Percentiles rank a stretch among this genome's conserved stretches.
Evolutionary conservation across 2,329 filamentous ascomycete genomes (phyloP).

Genomic region (Fusarium neocosmosporiellum): DNA sequence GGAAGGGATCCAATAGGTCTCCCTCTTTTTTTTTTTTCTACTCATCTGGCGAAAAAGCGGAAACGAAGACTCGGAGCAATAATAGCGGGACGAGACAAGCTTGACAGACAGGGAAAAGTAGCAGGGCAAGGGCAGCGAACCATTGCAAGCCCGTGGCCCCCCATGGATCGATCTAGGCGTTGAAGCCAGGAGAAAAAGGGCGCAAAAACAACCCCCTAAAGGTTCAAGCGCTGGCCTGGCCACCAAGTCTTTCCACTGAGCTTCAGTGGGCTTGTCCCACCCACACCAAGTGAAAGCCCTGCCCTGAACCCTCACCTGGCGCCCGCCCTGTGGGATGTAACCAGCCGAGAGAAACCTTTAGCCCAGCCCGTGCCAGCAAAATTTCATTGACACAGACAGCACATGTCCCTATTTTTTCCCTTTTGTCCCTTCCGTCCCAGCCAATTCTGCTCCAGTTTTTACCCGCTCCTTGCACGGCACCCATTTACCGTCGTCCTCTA

Average conservation of each 20-base stretch:
- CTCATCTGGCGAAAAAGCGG: slow-evolving; percentile 26
- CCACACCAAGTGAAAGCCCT: slow-evolving; percentile 36
- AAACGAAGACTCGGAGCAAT: slow-evolving; percentile 25
- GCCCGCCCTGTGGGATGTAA: slow-evolving; percentile 35
- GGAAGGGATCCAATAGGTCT: slow-evolving; percentile 35
- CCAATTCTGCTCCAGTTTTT: slow-evolving; percentile 39
- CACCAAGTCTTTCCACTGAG: slow-evolving; percentile 1
- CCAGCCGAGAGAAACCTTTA: slow-evolving; percentile 29
- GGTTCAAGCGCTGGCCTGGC: slow-evolving; percentile 18
- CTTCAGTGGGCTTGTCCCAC: slow-evolving; percentile 19
- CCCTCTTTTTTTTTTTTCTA: slow-evolving; percentile 3
- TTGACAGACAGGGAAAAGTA: slow-evolving; percentile 18
- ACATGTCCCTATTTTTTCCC: slow-evolving; percentile 19
- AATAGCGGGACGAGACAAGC: slow-evolving; percentile 26
- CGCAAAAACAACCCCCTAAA: slow-evolving; percentile 19
- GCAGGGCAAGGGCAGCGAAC: slow-evolving; percentile 32
- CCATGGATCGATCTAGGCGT: slow-evolving; percentile 41
- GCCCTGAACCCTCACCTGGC: slow-evolving; percentile 38
- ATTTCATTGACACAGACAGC: slow-evolving; percentile 33
- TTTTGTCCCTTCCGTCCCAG: slow-evolving; percentile 9
- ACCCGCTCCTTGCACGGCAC: slow-evolving; percentile 44
- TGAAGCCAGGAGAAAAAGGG: slow-evolving; percentile 25
- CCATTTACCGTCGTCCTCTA: slow-evolving; percentile 33
- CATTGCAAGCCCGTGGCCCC: slow-evolving; percentile 6
- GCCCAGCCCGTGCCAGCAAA: slow-evolving; percentile 36